Evolutionary conservation across 352 stramenopile genomes (phyloP).

Genomic region (Phytophthora agathidicida): DNA sequence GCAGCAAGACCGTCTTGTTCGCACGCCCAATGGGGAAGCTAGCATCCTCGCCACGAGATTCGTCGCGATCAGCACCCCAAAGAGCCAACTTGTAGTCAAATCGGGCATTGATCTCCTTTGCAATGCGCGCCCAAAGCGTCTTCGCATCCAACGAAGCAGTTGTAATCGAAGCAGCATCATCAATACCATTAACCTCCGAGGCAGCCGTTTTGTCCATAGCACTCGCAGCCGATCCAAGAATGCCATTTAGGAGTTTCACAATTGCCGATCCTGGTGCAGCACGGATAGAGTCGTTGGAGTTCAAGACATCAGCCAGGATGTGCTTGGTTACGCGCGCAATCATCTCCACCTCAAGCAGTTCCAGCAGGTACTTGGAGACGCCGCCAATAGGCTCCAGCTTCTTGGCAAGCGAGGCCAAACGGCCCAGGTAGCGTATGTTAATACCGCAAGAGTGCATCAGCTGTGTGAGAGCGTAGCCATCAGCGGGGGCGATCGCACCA

Average conservation of each 20-base stretch:
- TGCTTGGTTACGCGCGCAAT: conserved; percentile 93
- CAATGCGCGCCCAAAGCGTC: conserved; percentile 65
- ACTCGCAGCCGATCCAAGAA: conserved; percentile 61
- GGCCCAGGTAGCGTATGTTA: conserved; percentile 97
- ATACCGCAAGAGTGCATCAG: conserved; percentile 96
- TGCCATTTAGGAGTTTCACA: conserved; percentile 85
- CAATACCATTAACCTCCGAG: conserved; percentile 20
- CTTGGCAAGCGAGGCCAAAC: conserved; percentile 88
- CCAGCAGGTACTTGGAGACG: conserved; percentile 93
- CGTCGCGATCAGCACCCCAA: conserved; percentile 51
- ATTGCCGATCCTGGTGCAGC: conserved; percentile 77
- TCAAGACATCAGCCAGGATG: conserved; percentile 74
- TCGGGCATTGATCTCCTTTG: conserved; percentile 67
- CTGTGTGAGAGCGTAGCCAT: conserved; percentile 93
- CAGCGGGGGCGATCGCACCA: conserved; percentile 79
- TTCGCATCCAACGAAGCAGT: conserved; percentile 40
- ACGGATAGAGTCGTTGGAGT: conserved; percentile 61
- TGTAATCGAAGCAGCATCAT: conserved; percentile 18
- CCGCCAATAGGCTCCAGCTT: conserved; percentile 87
- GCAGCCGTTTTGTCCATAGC: conserved; percentile 10
- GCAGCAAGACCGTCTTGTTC: conserved; percentile 86
- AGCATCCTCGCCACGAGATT: conserved; percentile 10
- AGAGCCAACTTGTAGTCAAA: conserved; percentile 83
- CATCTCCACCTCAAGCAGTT: conserved; percentile 97
- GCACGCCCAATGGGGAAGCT: conserved; percentile 50